Base-by-base conservation (phyloP, 2,329 filamentous ascomycete genomes). In the Fusarium verticillioides region DNA sequence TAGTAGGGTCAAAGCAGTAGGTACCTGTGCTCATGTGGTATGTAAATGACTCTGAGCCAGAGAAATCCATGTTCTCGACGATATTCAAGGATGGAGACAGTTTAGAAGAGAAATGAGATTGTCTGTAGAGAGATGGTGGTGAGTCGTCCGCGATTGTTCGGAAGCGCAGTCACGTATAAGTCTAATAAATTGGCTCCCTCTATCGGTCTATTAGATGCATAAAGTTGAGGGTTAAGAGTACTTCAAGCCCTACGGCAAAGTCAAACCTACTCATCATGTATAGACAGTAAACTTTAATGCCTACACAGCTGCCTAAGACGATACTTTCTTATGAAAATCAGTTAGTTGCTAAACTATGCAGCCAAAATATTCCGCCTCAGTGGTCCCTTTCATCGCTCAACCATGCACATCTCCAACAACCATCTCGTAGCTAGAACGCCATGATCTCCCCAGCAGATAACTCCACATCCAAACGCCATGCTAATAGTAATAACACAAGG, bases 381-480 rank as follows among this genome's bases (percentile, higher is more conserved):
- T 49, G 9, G 9, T 18, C 3, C 46, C 28, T 12, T 30, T 49
- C 28, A 11, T 30, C 28, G 21, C 46, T 49, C 21, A 30, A 3
- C 43, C 21, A 49, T 49, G 28, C 28, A 12, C 19, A 30, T 32
- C 28, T 32, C 2, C 13, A 16, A 49, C 7, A 30, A 16, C 19
- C 15, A 49, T 32, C 21, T 49, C 18, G 28, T 19, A 23, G 9
- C 30, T 19, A 26, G 13, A 52, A 52, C 16, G 30, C 30, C 11
- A 1, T 8, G 7, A 21, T 26, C 18, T 53, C 13, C 7, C 3
- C 19, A 6, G 9, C 34, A 21, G 7, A 44, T 50, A 16, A 44
- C 13, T 23, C 43, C 42, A 30, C 39, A 12, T 15, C 44, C 13
- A 28, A 58, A 47, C 69, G 66, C 69, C 57, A 42, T 60, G 66